Evolutionary conservation across 2,329 filamentous ascomycete species (phyloP), one percentile per base, ranked within the genome.

Genomic region (Uncinocarpus reesii): DNA sequence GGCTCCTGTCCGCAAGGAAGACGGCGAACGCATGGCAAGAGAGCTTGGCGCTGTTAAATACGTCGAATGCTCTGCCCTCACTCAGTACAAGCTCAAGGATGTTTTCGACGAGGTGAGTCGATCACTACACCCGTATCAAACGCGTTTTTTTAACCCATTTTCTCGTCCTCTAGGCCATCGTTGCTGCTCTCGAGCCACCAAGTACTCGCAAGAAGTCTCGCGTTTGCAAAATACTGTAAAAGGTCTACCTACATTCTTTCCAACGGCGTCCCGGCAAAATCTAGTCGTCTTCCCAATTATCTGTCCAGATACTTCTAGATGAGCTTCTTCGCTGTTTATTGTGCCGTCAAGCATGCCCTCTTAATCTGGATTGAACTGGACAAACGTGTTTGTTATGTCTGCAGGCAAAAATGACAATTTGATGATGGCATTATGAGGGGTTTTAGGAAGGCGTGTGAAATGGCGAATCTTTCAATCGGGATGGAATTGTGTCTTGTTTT

Each of bases 31-130:
- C 58, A 95, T 96, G 87, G 90, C 92, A 2, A 95, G 90, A 74
- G 90, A 96, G 55, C 73, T 96, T n/a, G 88, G 88, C 53, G 92
- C 92, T 4, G 87, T 98, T 60, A 96, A 95, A 75, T 98, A 98
- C 61, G 92, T 96, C 55, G 92, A 98, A 73, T 98, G 92, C 74
- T 95, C 89, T 65, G 92, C 92, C 50, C 73, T 98, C 67, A 96
- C 92, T 54, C 92, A 98, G 74, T 95, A 89, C 73, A 95, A 95
- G 72, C 73, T 98, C 57, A 98, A 98, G 77, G 92, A 96, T 64
- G 92, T 98, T 15, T 98, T 98, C 70, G 92, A 98, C 62, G 92
- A 96, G 84, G 89, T 95, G 77, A 59, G 78, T 63, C 13, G 20
- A 40, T 11, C 20, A 15, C 31, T 31, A 37, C 7, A 5, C 20